These are phyloP conservation scores for Pseudozyma tsukubaensis DNA, from an alignment of 1,284 basidiomycete species.

Conservation along the genomic window DNA sequence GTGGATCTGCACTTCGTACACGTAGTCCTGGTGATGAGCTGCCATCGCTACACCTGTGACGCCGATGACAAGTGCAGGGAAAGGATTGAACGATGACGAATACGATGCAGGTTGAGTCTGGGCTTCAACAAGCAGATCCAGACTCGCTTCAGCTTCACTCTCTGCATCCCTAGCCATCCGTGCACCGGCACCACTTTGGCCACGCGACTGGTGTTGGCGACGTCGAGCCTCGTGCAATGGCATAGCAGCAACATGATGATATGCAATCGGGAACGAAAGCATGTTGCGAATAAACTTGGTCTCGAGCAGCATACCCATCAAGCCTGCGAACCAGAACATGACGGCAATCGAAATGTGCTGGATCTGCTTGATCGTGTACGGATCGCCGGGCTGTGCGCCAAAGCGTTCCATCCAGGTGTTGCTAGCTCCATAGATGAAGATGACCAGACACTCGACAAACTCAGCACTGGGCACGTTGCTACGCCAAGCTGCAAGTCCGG, in stretches of 20 bases:
- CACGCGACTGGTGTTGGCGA: slow-evolving; percentile 7
- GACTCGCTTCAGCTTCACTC: slow-evolving; percentile 17
- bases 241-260: slow-evolving; percentile 23
- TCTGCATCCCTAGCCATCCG: too few species aligned
- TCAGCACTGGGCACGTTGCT: slow-evolving; percentile 74
- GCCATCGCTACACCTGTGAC: slow-evolving; percentile 95
- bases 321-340: slow-evolving; percentile 96
- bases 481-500: slow-evolving; percentile 46
- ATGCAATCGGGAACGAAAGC: slow-evolving; percentile 51
- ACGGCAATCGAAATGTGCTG: slow-evolving; percentile 94
- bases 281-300: slow-evolving; percentile 71
- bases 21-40: slow-evolving; percentile 89
- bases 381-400: slow-evolving; percentile 81
- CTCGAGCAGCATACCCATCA: slow-evolving; percentile 90
- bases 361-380: slow-evolving; percentile 90
- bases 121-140: slow-evolving; percentile 40
- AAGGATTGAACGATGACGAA: slow-evolving; percentile 86
- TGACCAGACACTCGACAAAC: slow-evolving; percentile 85
- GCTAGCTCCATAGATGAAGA: slow-evolving; percentile 88
- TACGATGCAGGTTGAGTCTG: slow-evolving; percentile 71
- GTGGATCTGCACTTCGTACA: slow-evolving; percentile 86
- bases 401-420: slow-evolving; percentile 97
- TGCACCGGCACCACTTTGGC: not conserved
- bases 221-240: slow-evolving; percentile 25
- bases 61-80: slow-evolving; percentile 82